Evolutionary conservation across 2,329 filamentous ascomycete species (phyloP), one percentile per base, ranked within the genome.

Genomic region (Harringtonia aguacate): DNA sequence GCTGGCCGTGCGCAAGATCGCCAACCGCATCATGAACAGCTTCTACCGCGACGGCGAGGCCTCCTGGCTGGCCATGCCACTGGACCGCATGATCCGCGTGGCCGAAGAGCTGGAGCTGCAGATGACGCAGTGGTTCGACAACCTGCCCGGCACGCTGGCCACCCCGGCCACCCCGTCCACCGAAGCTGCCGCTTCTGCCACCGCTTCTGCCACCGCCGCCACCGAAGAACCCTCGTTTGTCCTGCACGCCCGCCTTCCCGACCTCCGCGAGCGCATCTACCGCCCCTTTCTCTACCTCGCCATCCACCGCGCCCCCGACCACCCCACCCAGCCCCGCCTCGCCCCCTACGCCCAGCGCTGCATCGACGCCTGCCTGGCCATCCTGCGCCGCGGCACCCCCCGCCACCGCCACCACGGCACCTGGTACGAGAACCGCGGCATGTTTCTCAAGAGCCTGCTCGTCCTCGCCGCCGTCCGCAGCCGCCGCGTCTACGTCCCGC

Each of bases 391-490:
- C 5, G 35, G 42, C 24, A 38, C 35, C 6, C 35, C 28, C 5
- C 42, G 42, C 42, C 42, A 44, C 36, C 42, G 42, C 27, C 42
- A 44, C 20, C 34, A 38, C 28, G 42, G 42, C 8, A 44, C 28
- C 4, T 44, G 42, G 42, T 37, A n/a, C 36, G 33, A 38, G 28
- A 37, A 38, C 27, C 35, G 42, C 27, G 27, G 35, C 21, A 33
- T 38, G 33, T 38, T 39, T 20, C 20, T 33, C 27, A 33, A 38
- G 35, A 33, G 35, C 14, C 29, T 44, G 4, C 27, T 44, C 3
- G 5, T 44, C 8, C n/a, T 44, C 10, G 35, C 42, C 4, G 42
- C 29, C 18, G 42, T 17, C 18, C 22, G 34, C 24, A 43, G 41
- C 22, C 24, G 35, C 33, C 9, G 41, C 4, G 18, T 31, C 18